Evolutionary conservation across 129 eudicot species (phyloP).

Genomic region (Erigeron canadensis): DNA sequence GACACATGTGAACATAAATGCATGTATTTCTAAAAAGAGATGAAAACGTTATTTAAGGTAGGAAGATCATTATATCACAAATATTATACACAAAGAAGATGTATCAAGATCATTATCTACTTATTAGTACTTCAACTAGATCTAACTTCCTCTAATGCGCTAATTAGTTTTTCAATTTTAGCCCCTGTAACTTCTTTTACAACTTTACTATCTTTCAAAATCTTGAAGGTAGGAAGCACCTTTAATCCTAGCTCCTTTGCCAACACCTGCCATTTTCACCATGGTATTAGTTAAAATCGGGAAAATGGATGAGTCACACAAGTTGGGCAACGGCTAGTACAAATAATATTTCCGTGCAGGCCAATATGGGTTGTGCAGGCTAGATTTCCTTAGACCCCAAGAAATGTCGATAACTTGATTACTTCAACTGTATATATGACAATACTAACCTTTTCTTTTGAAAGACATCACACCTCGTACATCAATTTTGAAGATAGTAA

Average conservation of each 20-base stretch:
- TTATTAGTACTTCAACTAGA: constrained; percentile 32
- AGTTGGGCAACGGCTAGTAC: too few species aligned
- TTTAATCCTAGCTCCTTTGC: constrained; percentile 90
- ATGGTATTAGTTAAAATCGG: not conserved
- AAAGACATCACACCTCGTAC: too few species aligned
- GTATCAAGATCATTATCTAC: not conserved
- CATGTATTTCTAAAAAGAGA: constrained; percentile 3
- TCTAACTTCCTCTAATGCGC: constrained; percentile 52
- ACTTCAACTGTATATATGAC: too few species aligned
- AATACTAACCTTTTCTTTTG: too few species aligned
- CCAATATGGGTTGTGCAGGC: too few species aligned
- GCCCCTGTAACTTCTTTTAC: constrained; percentile 84
- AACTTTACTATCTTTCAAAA: constrained; percentile 65
- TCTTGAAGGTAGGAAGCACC: constrained; percentile 97
- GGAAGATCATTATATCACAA: too few species aligned
- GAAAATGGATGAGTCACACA: too few species aligned
- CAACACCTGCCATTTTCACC: constrained; percentile 49
- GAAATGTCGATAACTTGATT: too few species aligned
- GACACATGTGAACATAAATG: constrained; percentile 3
- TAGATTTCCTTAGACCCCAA: too few species aligned
- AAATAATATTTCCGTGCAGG: too few species aligned
- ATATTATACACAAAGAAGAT: constrained; percentile 16
- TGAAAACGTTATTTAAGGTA: not conserved
- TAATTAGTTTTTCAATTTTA: constrained; percentile 52
- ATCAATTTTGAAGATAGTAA: too few species aligned